Evolutionary conservation across 805 yeast species (phyloP), one percentile per base, ranked within the genome.

Genomic region (Clavispora fructus): DNA sequence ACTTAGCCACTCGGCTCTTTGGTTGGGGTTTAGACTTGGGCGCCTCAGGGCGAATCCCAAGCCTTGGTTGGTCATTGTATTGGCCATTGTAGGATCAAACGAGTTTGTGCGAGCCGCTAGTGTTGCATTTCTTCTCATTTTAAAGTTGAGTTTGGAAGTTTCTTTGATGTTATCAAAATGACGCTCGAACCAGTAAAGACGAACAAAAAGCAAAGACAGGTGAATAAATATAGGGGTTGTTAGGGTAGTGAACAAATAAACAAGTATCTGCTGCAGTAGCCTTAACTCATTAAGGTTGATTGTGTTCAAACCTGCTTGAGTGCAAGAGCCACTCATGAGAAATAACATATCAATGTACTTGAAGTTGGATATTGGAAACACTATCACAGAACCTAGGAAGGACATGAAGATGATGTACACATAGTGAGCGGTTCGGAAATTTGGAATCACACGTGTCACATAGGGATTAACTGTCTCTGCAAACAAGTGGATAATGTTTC

Each of bases 231-330:
- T 87, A 1, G 98, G 98, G 0, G 96, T 90, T 4, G 95, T 78
- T 17, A 89, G 55, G 51, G 80, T 71, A 27, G 91, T 67, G 3
- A 80, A 49, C 11, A 87, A 52, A 60, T 83, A 88, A 2, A 92
- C 64, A 9, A 77, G 71, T 13, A 90, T 77, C 60, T 92, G 98
- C 64, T 94, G 99, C 67, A 84, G 92, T 39, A 86, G 62, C 0
- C 74, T 65, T 46, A 91, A 53, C 0, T 70, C 64, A 60, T 88
- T 88, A 33, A 84, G 52, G 55, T 89, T 80, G 23, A 87, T 71
- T 0, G 97, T 85, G 61, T 89, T 90, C 45, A 94, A 68, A 0
- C 99, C 99, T 0, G 97, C 95, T 60, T 92, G 97, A 1, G 98
- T 89, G 1, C 84, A 67, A 0, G 94, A 81, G 10, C 95, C 92